Base-by-base conservation (phyloP, 495 filamentous ascomycete genomes). In the Clohesyomyces aquaticus region DNA sequence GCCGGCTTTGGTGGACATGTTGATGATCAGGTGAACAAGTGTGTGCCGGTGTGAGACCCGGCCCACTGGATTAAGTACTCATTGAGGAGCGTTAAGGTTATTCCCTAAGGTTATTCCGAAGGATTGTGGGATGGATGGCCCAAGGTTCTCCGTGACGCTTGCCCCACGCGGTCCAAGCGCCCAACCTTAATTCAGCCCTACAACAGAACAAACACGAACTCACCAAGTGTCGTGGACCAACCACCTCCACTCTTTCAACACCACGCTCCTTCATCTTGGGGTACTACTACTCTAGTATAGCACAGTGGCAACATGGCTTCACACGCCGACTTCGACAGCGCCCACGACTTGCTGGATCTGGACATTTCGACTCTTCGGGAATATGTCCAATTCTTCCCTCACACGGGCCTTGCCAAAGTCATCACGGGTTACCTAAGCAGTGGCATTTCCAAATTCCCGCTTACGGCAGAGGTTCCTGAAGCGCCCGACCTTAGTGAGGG, bases 351-450 rank as follows among this genome's bases (percentile, higher is more conserved):
- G 48, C 61, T 69, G 51, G 80, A 71, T 25, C 46, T 67, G 38
- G 93, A 98, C 70, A 80, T 82, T 59, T 82, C 82, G 32, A 76
- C 93, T 41, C 77, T 98, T 4, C 80, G 85, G 12, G 87, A 96
- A 66, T 97, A 89, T 71, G 87, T 89, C 53, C 77, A 80, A 18
- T 88, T 95, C 66, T 98, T 98, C 70, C 91, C 93, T 0, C 87
- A 93, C 16, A 83, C 83, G 64, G 92, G 93, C 18, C 81, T 97
- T 3, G 82, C 82, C 52, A 90, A 91, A 65, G 85, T 96, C 38
- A 76, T 98, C 22, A 85, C 84, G 65, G 91, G 87, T 0, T 98
- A 89, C 63, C 74, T 98, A 61, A 83, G 80, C 19, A 94, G 91
- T 73, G 88, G 93, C 58, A 77, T 96, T 6, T 96, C 92, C 0